These are phyloP conservation scores for Skeletonema grethae DNA, from an alignment of 108 stramenopile genomes.

Conservation along the genomic window DNA sequence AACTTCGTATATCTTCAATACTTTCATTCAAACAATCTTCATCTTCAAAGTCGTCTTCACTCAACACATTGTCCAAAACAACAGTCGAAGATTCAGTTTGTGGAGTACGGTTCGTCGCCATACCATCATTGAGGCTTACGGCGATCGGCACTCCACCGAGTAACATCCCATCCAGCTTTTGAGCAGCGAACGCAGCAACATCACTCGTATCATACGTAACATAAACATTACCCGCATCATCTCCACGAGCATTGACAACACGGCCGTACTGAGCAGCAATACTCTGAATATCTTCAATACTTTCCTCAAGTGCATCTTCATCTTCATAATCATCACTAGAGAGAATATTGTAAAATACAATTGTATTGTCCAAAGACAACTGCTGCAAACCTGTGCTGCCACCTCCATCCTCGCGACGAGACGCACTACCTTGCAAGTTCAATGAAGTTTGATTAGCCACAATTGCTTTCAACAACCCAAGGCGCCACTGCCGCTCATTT, in stretches of 20 bases:
- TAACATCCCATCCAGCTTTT: conserved; percentile 43
- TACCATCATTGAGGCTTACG: conserved; percentile 9
- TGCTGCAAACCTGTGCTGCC: not conserved
- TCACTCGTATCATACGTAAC: conserved; percentile 18
- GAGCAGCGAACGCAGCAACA: conserved; percentile 29
- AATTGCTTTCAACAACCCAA: conserved; percentile 11
- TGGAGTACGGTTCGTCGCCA: conserved; percentile 1
- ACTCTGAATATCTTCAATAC: conserved; percentile 58
- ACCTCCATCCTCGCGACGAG: not conserved
- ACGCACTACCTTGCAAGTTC: not conserved
- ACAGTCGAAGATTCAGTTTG: conserved; percentile 8
- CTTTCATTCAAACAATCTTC: conserved; percentile 55
- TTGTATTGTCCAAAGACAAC: not conserved
- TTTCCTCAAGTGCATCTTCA: conserved; percentile 78
- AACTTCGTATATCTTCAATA: conserved; percentile 34
- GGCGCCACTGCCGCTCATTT: conserved; percentile 23
- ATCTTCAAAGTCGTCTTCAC: conserved; percentile 57
- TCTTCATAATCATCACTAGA: conserved; percentile 76
- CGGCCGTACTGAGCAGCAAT: conserved; percentile 48
- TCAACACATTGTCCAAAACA: conserved; percentile 44
- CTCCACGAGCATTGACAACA: conserved; percentile 23
- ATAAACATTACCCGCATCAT: conserved; percentile 25
- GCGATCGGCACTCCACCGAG: conserved; percentile 35
- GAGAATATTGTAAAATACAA: conserved; percentile 65
- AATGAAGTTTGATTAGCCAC: not conserved